Base-by-base conservation (phyloP, 192 early-diverging fungal species). In the Phycomyces nitens region DNA sequence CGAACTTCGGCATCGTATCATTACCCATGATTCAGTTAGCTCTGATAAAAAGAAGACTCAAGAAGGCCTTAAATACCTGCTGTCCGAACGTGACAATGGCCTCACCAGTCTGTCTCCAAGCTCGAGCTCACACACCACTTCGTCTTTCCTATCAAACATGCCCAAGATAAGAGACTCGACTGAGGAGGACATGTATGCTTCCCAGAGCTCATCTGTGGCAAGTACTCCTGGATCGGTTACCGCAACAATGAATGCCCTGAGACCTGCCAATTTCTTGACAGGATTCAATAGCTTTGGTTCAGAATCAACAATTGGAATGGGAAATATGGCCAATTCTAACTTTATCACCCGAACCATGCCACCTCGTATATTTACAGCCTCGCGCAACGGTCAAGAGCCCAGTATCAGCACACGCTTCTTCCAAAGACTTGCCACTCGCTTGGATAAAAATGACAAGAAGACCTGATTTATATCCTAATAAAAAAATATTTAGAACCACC, bases 1-100 rank as follows among this genome's bases (percentile, higher is more conserved):
- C 51, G 74, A 76, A 34, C 68, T 76, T 20, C 53, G 69, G 27
- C 68, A 76, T 64, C 65, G 69, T 11, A 71, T 76, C 21, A 50
- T 77, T n/a, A 69, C 69, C 44, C 53, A 65, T 41, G 75, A 71
- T 22, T 26, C 64, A 51, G 18, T 50, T 3, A 57, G 12, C 18
- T 57, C 50, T 29, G 68, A 75, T 50, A 58, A 59, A 26, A 68
- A 69, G n/a, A 64, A 70, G 51, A 60, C 73, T 7, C 64, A 68
- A 16, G 77, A 75, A 34, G 78, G 78, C 0, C 60, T 79, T 7
- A 79, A 79, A 56, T 79, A 73, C 47, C 61, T 79, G 1, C 54
- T 79, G 9, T 64, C 78, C 1, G 74, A 72, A 8, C 43, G 74
- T 40, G 74, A 79, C 15, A 34, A 57, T 39, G 47, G 56, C 4